phyloP scores from a whole-genome alignment of 1,284 basidiomycete species.

The Phenoliferia sp. region DNA sequence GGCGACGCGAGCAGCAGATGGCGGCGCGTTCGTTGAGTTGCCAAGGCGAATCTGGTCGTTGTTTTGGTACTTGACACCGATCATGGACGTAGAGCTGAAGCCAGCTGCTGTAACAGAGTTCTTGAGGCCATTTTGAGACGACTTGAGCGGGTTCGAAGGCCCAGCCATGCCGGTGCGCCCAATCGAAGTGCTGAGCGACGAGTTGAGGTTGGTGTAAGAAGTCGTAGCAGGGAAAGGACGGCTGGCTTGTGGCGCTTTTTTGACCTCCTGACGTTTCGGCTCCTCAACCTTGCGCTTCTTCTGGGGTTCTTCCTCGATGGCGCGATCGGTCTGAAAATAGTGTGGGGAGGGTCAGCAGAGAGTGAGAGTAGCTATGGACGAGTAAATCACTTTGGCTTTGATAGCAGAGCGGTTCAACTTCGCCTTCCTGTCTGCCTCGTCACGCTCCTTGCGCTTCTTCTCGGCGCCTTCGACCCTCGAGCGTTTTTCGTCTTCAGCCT shows the following conservation, averaged over 20 bases:
- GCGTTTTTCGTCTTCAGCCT: conserved; percentile 46
- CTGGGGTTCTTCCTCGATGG: conserved; percentile 42
- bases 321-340: conserved; percentile 33
- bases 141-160: conserved; percentile 7
- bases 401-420: conserved; percentile 10
- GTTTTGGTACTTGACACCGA: conserved; percentile 28
- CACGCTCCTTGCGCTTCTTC: conserved; percentile 42
- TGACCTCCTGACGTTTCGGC: conserved; percentile 18
- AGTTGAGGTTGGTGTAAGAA: conserved; percentile 4
- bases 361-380: background rate
- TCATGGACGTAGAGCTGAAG: conserved; percentile 13
- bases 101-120: conserved; percentile 18
- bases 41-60: conserved; percentile 19
- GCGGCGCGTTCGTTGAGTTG: background rate
- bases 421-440: conserved; percentile 30
- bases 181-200: conserved; percentile 17
- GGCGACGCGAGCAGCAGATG: background rate
- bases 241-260: conserved; percentile 13
- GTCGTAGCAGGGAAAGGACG: conserved; percentile 27
- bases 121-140: conserved; percentile 16
- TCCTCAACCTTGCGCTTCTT: conserved; percentile 45
- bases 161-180: conserved; percentile 11
- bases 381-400: conserved; percentile 12
- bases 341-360: background rate
- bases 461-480: conserved; percentile 36